Evolutionary conservation across 2,329 filamentous ascomycete genomes (phyloP), one percentile per base, ranked within the genome.

Genomic region (Paraphoma chrysanthemicola): DNA sequence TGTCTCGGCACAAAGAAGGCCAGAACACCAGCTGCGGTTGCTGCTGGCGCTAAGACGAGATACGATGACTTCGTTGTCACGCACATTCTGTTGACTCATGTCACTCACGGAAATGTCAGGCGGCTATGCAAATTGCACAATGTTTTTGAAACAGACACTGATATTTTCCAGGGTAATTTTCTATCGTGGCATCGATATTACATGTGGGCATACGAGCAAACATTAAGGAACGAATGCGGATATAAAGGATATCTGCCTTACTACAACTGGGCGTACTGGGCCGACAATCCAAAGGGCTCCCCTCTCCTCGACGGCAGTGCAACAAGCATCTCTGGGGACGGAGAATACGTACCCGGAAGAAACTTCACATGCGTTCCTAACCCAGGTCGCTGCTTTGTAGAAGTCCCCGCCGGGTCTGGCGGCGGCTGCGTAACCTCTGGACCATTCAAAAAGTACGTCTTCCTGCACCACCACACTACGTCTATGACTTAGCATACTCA

Each of bases 291-390:
- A 0, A 42, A 52, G 56, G 76, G 78, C 53, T 84, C 82, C 0
- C 81, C 83, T 12, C 67, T 86, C 47, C 86, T 87, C 57, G 83
- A 85, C 62, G 85, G 85, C 49, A 82, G 80, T 56, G 80, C 78
- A 18, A 82, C 79, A 52, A 75, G 78, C 47, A 71, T 75, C 55
- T 64, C 79, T 30, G 80, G 82, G 14, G 81, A 84, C 55, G 83
- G 83, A 23, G 72, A 53, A 3, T 73, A 66, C 47, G 61, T 60
- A 6, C 36, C 57, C 1, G 60, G 56, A 4, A 55, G 64, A 38
- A 77, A 62, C 68, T 72, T 41, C 50, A 64, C 66, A 11, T 72
- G 70, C 49, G 60, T 74, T 41, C 68, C 67, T 0, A 45, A 23
- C 41, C 36, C 28, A 52, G 56, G 9, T 12, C 42, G 23, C 18